Percentiles rank a stretch among this genome's conserved stretches.
Evolutionary conservation across 306 rosid genomes (phyloP).

Genomic region (Quercus gilva): DNA sequence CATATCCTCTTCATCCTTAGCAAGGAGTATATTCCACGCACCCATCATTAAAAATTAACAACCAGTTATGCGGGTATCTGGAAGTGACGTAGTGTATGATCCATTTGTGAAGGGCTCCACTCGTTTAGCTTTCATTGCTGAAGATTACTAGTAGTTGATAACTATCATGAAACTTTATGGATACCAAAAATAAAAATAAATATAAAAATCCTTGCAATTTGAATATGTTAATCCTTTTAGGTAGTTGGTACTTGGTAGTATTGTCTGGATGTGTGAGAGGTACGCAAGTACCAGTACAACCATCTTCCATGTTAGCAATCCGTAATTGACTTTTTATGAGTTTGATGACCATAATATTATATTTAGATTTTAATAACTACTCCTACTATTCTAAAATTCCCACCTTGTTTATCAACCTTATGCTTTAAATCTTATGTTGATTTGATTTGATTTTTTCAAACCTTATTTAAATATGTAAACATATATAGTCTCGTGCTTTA

Average conservation of each 20-base stretch:
- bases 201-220: neutral
- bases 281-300: no score
- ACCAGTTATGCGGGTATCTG: neutral
- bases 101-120: neutral
- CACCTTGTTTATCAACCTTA: no score
- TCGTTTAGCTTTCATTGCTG: neutral
- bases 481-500: no score
- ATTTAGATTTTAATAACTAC: no score
- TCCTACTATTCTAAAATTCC: no score
- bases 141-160: neutral
- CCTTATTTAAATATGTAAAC: no score
- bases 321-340: no score
- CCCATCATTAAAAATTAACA: neutral
- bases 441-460: no score
- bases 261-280: neutral
- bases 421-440: no score
- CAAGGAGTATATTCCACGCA: slow-evolving; percentile 18
- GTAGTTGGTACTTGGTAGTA: neutral
- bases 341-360: no score
- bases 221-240: no score
- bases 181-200: neutral
- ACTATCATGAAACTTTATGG: neutral
- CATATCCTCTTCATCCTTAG: slow-evolving; percentile 19
- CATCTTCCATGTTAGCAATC: no score
- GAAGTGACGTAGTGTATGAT: neutral